Percentiles rank a stretch among this genome's conserved stretches.
These are phyloP conservation scores for Coprinopsis marcescibilis DNA, from an alignment of 768 basidiomycete genomes.

Conservation along the genomic window DNA sequence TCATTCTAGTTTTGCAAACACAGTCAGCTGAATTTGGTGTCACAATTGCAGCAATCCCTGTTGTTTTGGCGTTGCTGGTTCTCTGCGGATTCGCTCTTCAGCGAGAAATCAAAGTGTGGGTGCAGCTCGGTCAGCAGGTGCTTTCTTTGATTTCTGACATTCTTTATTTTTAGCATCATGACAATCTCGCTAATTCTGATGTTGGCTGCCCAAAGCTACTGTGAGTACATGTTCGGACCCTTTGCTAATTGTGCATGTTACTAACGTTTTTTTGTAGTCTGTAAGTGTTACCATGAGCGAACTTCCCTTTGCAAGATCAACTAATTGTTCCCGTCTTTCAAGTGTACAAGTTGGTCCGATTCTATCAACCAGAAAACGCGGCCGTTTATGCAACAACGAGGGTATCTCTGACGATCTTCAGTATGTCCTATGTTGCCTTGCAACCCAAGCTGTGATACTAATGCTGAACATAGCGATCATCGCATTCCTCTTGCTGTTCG, in stretches of 20 bases:
- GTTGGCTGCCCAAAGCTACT: constrained; percentile 72
- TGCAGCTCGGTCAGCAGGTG: neutral
- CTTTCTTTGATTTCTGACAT: neutral
- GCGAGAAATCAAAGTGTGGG: constrained; percentile 75
- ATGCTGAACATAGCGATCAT: constrained; percentile 49
- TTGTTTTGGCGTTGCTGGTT: constrained; percentile 63
- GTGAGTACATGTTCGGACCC: constrained; percentile 38
- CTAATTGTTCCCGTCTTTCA: neutral
- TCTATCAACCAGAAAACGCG: constrained; percentile 59
- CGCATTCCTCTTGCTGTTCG: constrained; percentile 66
- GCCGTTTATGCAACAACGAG: constrained; percentile 64
- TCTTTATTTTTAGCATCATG: constrained; percentile 55
- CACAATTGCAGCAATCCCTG: constrained; percentile 78
- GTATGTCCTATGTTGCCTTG: constrained; percentile 37
- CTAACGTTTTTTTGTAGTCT: constrained; percentile 24
- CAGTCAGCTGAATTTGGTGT: constrained; percentile 74
- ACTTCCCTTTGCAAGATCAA: no score
- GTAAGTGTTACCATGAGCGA: constrained; percentile 28
- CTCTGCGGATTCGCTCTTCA: constrained; percentile 67
- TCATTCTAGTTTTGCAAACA: constrained; percentile 65
- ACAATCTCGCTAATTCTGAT: constrained; percentile 64
- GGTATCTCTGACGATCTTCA: constrained; percentile 75
- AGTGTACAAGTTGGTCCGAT: constrained; percentile 86
- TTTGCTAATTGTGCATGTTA: neutral
- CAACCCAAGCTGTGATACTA: no score